Evolutionary conservation across 192 early-diverging fungal genomes (phyloP).

Genomic region (Podila epigama): DNA sequence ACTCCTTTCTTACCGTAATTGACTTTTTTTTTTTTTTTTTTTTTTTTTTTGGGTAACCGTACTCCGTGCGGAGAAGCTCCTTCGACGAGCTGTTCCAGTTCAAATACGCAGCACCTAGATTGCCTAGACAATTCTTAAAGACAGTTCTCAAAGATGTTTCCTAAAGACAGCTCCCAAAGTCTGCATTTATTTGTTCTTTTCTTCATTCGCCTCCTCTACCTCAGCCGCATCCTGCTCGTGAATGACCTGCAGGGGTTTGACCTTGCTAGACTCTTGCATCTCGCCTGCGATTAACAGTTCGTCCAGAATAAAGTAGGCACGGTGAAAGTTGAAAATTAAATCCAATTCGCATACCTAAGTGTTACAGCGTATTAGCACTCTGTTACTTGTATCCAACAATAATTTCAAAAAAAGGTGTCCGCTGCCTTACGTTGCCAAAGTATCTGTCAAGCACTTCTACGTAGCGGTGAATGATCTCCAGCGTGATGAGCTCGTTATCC

Average conservation of each 20-base stretch:
- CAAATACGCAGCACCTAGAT: no score
- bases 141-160: not conserved
- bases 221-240: slow-evolving; percentile 80
- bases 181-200: slow-evolving; percentile 57
- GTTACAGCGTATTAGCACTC: not conserved
- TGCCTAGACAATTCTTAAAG: not conserved
- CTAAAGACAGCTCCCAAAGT: not conserved
- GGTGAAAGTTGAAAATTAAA: slow-evolving; percentile 97
- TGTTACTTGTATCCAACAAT: no score
- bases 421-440: slow-evolving; percentile 93
- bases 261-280: slow-evolving; percentile 94
- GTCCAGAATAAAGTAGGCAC: slow-evolving; percentile 88
- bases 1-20: no score
- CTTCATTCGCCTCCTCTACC: slow-evolving; percentile 74
- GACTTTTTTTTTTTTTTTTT: no score
- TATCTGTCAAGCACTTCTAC: slow-evolving; percentile 97
- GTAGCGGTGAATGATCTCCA: slow-evolving; percentile 98
- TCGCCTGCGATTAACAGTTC: slow-evolving; percentile 92
- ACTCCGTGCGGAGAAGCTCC: no score
- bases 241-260: slow-evolving; percentile 72
- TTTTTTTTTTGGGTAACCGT: no score
- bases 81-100: no score
- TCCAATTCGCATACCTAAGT: slow-evolving; percentile 89
- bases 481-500: slow-evolving; percentile 93
- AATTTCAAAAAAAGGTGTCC: no score